Conservation (phyloP, 257 asterid species). For the Nyctanthes arbortristis region DNA sequence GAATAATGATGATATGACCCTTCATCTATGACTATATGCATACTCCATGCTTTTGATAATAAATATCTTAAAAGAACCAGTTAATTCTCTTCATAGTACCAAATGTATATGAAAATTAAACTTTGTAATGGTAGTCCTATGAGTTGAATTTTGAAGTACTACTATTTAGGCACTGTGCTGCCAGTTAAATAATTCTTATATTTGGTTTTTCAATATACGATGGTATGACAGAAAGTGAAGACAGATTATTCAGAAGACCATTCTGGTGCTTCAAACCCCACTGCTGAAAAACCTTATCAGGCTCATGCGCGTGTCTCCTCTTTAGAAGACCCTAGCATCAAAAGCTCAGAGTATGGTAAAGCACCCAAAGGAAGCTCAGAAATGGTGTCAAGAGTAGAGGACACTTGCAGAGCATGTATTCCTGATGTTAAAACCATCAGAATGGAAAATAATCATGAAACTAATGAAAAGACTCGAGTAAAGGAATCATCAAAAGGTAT, state of each 20-base stretch:
- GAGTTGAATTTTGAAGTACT: background rate
- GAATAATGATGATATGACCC: background rate
- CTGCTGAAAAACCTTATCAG: constrained; percentile 47
- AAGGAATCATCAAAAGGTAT: constrained; percentile 86
- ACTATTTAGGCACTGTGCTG: background rate
- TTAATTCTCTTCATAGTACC: no score
- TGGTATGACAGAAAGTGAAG: constrained; percentile 40
- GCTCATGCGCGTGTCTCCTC: constrained; percentile 78
- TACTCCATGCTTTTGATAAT: background rate
- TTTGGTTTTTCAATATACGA: background rate
- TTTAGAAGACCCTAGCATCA: constrained; percentile 60
- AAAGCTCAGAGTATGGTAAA: constrained; percentile 45
- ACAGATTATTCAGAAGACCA: constrained; percentile 41
- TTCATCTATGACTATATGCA: background rate
- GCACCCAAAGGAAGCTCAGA: constrained; percentile 40
- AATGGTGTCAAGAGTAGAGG: constrained; percentile 38
- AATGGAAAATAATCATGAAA: constrained; percentile 28
- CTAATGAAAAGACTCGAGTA: constrained; percentile 24
- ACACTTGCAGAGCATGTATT: constrained; percentile 43
- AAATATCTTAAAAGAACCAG: background rate
- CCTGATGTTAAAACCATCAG: constrained; percentile 37
- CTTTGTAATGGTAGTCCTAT: background rate
- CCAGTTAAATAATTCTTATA: background rate
- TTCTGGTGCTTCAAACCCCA: constrained; percentile 24
- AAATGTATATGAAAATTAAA: background rate